These are phyloP conservation scores for Crithidia sp. DNA, from an alignment of 208 protist species.

Conservation along the genomic window DNA sequence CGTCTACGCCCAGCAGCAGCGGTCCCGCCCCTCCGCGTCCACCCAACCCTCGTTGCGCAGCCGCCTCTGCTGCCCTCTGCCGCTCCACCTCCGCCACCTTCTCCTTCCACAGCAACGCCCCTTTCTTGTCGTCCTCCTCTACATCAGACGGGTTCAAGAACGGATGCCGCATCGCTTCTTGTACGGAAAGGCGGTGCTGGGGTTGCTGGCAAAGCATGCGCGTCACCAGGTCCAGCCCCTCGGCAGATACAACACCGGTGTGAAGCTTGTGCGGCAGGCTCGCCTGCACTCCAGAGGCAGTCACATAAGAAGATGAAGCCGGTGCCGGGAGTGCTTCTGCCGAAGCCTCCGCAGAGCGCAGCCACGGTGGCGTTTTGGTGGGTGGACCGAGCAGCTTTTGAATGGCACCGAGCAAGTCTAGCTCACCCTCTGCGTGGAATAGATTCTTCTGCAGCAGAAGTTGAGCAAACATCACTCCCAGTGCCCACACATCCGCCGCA, in stretches of 20 bases:
- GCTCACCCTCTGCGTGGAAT: conserved; percentile 67
- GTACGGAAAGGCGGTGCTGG: conserved; percentile 55
- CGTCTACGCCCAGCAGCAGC: conserved; percentile 41
- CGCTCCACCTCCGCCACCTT: conserved; percentile 43
- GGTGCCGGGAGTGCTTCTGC: neutral
- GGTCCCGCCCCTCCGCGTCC: neutral
- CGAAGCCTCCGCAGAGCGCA: neutral
- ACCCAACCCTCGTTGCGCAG: conserved; percentile 21
- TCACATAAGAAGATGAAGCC: neutral
- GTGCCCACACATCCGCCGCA: conserved; percentile 84
- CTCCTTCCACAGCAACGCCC: conserved; percentile 44
- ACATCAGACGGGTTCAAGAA: conserved; percentile 46
- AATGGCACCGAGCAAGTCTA: conserved; percentile 82
- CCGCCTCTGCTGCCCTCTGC: conserved; percentile 13
- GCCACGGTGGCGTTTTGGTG: neutral
- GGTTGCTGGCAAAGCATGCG: conserved; percentile 69
- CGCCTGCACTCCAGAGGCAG: conserved; percentile 15
- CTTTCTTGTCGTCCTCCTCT: conserved; percentile 42
- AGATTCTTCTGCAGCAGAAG: conserved; percentile 80
- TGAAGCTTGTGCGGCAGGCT: conserved; percentile 77
- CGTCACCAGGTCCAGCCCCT: conserved; percentile 74
- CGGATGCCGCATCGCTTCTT: conserved; percentile 67
- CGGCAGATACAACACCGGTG: conserved; percentile 40
- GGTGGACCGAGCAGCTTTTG: conserved; percentile 78
- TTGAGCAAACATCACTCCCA: conserved; percentile 88